Evolutionary conservation across 2,329 filamentous ascomycete genomes (phyloP).

Genomic region (Fusarium staphyleae): DNA sequence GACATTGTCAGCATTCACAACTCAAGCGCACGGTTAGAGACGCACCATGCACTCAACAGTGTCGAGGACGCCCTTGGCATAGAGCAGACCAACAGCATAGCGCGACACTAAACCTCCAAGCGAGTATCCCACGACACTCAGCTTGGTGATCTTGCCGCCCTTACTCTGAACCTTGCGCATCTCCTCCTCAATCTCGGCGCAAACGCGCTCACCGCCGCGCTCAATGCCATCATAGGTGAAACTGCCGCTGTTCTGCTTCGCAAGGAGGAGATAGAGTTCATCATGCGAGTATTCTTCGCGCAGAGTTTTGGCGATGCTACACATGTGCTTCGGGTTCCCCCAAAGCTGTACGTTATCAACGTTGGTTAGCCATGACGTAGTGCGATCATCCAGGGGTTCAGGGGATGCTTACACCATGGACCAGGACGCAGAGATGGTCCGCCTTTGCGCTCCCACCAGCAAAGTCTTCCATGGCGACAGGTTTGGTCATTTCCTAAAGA

Average conservation of each 20-base stretch:
- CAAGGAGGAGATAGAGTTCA: slow-evolving; percentile 72
- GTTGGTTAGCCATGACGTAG: slow-evolving; percentile 36
- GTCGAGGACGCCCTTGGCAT: slow-evolving; percentile 82
- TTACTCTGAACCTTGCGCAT: slow-evolving; percentile 61
- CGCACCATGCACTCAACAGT: slow-evolving; percentile 77
- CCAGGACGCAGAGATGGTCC: slow-evolving; percentile 77
- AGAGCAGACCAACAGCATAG: slow-evolving; percentile 84
- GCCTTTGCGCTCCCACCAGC: slow-evolving; percentile 61
- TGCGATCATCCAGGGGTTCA: slow-evolving; percentile 26
- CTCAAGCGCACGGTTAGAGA: neutral
- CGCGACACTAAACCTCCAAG: slow-evolving; percentile 85
- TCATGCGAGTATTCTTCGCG: slow-evolving; percentile 67
- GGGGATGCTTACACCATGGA: slow-evolving; percentile 70
- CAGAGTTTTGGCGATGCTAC: slow-evolving; percentile 70
- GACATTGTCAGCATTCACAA: slow-evolving; percentile 18
- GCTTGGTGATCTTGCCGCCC: slow-evolving; percentile 77
- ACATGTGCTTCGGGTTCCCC: slow-evolving; percentile 80
- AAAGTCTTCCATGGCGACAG: slow-evolving; percentile 42
- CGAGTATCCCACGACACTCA: slow-evolving; percentile 90
- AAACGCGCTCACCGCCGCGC: slow-evolving; percentile 70
- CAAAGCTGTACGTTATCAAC: slow-evolving; percentile 61
- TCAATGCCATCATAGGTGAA: slow-evolving; percentile 77
- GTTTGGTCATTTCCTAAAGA: slow-evolving; percentile 37
- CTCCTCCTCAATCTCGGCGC: slow-evolving; percentile 71
- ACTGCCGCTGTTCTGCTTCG: slow-evolving; percentile 75